These are phyloP conservation scores for Penicillium sp. DNA, from an alignment of 2,329 filamentous ascomycete species.

Conservation along the genomic window DNA sequence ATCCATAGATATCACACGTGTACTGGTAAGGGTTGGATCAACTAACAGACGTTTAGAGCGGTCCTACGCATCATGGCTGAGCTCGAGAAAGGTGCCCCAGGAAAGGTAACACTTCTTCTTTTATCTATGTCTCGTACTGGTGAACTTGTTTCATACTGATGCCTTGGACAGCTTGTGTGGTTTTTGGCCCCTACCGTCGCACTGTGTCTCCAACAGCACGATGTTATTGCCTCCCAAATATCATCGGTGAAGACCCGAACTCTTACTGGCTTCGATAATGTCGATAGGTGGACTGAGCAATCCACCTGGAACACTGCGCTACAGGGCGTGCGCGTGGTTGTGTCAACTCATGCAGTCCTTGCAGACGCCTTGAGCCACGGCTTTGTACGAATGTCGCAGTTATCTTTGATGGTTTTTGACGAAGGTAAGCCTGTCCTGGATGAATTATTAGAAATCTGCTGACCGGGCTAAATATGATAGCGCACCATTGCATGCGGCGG, in stretches of 20 bases:
- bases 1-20: too few relatives aligned
- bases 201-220: constrained; percentile 65
- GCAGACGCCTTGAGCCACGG: constrained; percentile 71
- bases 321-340: constrained; percentile 64
- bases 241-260: constrained; percentile 58
- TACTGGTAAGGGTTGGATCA: background rate
- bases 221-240: constrained; percentile 61
- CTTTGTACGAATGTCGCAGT: constrained; percentile 64
- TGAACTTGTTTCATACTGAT: background rate
- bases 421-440: constrained; percentile 60
- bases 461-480: constrained; percentile 37
- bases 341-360: constrained; percentile 75
- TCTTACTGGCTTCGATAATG: constrained; percentile 66
- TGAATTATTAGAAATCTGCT: background rate
- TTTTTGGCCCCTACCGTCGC: constrained; percentile 70
- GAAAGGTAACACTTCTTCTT: constrained; percentile 52
- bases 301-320: constrained; percentile 67
- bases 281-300: constrained; percentile 71
- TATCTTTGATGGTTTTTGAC: constrained; percentile 76
- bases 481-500: constrained; percentile 69
- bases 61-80: constrained; percentile 67
- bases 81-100: constrained; percentile 53
- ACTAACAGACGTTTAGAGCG: constrained; percentile 49
- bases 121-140: background rate
- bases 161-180: constrained; percentile 57